Conservation (phyloP, 441 rosid species). For the Arabidopsis lyrata region DNA sequence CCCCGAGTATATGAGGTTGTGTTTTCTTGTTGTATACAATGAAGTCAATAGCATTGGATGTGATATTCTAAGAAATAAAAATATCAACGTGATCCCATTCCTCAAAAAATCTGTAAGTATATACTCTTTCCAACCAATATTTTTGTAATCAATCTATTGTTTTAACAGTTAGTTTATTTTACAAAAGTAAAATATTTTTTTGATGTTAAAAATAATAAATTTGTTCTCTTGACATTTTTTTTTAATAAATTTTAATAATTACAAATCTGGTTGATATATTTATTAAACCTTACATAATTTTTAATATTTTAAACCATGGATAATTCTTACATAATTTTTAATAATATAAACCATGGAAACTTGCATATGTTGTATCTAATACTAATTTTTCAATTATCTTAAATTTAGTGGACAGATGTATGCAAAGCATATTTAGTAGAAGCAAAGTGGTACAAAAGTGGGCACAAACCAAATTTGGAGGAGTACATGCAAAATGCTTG, state of each 20-base stretch:
- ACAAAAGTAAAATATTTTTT: no score
- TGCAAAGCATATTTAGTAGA: constrained; percentile 48
- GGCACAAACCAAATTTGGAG: constrained; percentile 40
- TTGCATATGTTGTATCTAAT: not conserved
- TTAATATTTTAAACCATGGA: no score
- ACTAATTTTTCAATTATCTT: constrained; percentile 45
- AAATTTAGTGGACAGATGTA: constrained; percentile 45
- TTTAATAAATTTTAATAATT: no score
- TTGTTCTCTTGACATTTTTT: no score
- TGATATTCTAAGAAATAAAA: constrained; percentile 25
- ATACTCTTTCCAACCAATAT: no score
- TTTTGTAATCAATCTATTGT: no score
- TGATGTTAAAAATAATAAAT: no score
- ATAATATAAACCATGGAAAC: no score
- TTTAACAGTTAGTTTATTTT: no score
- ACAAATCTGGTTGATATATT: not conserved
- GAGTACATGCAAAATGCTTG: constrained; percentile 53
- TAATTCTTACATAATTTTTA: not conserved
- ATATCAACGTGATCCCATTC: constrained; percentile 34
- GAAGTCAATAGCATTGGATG: constrained; percentile 38
- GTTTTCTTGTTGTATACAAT: constrained; percentile 41
- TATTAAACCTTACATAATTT: not conserved
- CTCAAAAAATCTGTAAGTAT: constrained; percentile 43
- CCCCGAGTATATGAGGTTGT: constrained; percentile 50
- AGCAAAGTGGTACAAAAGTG: constrained; percentile 48